phyloP scores from a whole-genome alignment of 139 green algal species.

The Eudorina sp. region DNA sequence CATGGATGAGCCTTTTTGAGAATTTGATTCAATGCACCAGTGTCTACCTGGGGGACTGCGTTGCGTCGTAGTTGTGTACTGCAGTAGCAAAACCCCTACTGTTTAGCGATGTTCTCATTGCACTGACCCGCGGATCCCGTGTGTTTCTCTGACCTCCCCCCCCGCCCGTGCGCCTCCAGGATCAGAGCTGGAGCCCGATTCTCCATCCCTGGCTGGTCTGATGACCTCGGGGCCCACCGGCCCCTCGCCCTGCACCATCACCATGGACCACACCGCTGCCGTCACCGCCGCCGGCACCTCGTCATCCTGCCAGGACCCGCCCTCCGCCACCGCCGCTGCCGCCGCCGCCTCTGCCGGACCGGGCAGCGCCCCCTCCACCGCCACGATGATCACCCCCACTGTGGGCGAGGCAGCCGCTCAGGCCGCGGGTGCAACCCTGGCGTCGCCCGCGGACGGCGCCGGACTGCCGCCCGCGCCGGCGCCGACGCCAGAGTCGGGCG shows the following conservation, averaged over 20 bases:
- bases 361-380: background rate
- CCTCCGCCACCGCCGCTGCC: background rate
- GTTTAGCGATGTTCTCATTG: too few relatives aligned
- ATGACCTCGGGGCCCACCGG: background rate
- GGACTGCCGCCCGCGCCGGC: background rate
- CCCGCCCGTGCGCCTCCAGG: too few relatives aligned
- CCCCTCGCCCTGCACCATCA: constrained; percentile 1
- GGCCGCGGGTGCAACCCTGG: background rate
- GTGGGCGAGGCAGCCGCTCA: too few relatives aligned
- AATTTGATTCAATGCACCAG: too few relatives aligned
- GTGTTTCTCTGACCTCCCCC: too few relatives aligned
- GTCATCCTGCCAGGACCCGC: too few relatives aligned
- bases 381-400: background rate
- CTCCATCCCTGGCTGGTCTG: constrained; percentile 10
- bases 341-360: constrained; percentile 2
- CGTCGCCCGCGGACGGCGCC: background rate
- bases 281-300: too few relatives aligned
- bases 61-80: too few relatives aligned
- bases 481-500: constrained; percentile 9
- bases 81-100: too few relatives aligned
- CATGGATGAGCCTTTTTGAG: too few relatives aligned
- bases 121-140: too few relatives aligned
- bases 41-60: too few relatives aligned
- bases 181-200: background rate
- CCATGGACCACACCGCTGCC: background rate